These are phyloP conservation scores for Septoria linicola DNA, from an alignment of 2,329 filamentous ascomycete species.

Conservation along the genomic window DNA sequence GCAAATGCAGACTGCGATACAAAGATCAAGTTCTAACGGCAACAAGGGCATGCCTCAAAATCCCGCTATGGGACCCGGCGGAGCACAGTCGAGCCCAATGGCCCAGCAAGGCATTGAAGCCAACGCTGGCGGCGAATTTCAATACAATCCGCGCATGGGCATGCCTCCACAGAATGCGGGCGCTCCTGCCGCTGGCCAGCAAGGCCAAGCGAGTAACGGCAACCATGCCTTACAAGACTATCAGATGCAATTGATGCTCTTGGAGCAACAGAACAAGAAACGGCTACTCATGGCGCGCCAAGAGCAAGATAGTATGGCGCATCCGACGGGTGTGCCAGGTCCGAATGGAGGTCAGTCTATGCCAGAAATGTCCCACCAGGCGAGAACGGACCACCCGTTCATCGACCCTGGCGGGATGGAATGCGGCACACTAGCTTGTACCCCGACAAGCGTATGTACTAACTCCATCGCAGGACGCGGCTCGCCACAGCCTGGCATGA, in stretches of 20 bases:
- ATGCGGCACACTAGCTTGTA: conserved; percentile 67
- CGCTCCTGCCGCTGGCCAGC: conserved; percentile 31
- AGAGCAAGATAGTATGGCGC: conserved; percentile 68
- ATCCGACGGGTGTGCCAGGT: conserved; percentile 46
- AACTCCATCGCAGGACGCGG: conserved; percentile 64
- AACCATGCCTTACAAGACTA: conserved; percentile 84
- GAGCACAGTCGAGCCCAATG: conserved; percentile 37
- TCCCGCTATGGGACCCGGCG: conserved; percentile 54
- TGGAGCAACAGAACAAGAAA: conserved; percentile 87
- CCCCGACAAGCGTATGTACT: conserved; percentile 65
- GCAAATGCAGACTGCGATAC: conserved; percentile 78
- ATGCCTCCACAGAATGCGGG: conserved; percentile 32
- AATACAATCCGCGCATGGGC: conserved; percentile 33
- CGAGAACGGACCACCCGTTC: conserved; percentile 67
- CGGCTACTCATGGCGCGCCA: conserved; percentile 78
- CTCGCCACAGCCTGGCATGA: conserved; percentile 62
- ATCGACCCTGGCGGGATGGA: conserved; percentile 73
- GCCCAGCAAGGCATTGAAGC: conserved; percentile 60
- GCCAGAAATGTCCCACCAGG: conserved; percentile 65
- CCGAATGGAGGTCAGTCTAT: conserved; percentile 49
- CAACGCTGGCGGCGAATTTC: conserved; percentile 53
- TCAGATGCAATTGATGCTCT: conserved; percentile 83
- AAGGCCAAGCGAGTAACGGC: conserved; percentile 51
- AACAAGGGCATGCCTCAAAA: conserved; percentile 65
- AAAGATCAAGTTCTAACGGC: conserved; percentile 60